Percentiles rank a stretch among this genome's conserved stretches.
Conservation (phyloP, 345 rosid species). For the Camelina laxa region DNA sequence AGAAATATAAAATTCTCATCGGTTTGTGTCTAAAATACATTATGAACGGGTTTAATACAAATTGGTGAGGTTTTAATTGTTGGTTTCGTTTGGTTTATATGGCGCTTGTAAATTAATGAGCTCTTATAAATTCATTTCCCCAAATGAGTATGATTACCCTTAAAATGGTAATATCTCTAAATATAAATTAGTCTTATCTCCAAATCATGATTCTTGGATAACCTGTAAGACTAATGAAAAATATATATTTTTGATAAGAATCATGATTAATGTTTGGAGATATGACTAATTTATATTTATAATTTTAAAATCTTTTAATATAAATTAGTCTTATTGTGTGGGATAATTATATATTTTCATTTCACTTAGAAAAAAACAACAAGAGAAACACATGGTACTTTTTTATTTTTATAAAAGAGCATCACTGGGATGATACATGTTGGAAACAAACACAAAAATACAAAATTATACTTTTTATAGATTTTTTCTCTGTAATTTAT, state of each 20-base stretch:
- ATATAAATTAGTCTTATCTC: neutral
- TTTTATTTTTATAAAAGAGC: too few species aligned
- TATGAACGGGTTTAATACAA: neutral
- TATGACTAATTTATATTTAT: too few species aligned
- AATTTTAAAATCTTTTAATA: neutral
- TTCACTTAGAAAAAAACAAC: neutral
- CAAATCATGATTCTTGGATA: neutral
- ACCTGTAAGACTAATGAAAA: too few species aligned
- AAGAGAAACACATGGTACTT: neutral
- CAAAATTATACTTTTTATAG: too few species aligned
- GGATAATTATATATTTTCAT: constrained; percentile 3
- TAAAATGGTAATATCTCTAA: too few species aligned
- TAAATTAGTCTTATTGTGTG: neutral
- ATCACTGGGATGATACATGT: too few species aligned
- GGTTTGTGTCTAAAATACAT: neutral
- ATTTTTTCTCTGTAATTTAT: neutral
- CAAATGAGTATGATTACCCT: neutral
- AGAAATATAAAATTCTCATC: neutral
- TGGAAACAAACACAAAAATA: too few species aligned
- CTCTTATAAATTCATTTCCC: neutral
- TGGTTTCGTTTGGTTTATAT: neutral
- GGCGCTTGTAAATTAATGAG: neutral
- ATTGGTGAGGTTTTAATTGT: neutral
- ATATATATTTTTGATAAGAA: too few species aligned
- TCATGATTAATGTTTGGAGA: too few species aligned